Conservation (phyloP, 208 protist species). For the Leishmania tarentolae region DNA sequence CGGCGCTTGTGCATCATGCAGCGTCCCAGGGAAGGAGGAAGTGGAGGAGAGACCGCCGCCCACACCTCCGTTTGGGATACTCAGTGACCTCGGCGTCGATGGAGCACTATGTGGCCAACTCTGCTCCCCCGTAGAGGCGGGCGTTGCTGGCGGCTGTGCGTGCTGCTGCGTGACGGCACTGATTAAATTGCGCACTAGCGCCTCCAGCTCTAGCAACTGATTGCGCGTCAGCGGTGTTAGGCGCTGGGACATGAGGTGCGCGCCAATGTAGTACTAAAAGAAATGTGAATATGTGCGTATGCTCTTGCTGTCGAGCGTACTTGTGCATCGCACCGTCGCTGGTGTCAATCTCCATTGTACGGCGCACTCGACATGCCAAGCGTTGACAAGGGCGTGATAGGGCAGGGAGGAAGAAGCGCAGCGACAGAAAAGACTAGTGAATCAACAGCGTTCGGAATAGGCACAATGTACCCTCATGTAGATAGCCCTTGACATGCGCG, state of each 20-base stretch:
- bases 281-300: not conserved
- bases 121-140: conserved; percentile 5
- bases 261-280: not conserved
- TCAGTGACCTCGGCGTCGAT: conserved; percentile 13
- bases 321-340: not conserved
- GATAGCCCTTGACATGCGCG: not conserved
- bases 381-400: not conserved
- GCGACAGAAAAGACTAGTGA: not conserved
- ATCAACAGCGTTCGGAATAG: not conserved
- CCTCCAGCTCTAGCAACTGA: conserved; percentile 71
- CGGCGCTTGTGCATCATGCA: not conserved
- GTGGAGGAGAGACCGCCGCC: not conserved
- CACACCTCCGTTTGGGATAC: not conserved
- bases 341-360: not conserved
- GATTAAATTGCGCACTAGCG: conserved; percentile 44
- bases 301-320: not conserved
- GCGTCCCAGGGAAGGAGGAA: not conserved
- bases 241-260: conserved; percentile 36
- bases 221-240: conserved; percentile 69
- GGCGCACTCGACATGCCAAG: not conserved
- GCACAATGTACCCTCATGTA: not conserved
- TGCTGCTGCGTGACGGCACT: conserved; percentile 20
- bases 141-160: conserved; percentile 9
- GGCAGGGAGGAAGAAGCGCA: not conserved
- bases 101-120: conserved; percentile 14